phyloP scores from a whole-genome alignment of 208 protist genomes.

The Acanthamoeba sp. region DNA sequence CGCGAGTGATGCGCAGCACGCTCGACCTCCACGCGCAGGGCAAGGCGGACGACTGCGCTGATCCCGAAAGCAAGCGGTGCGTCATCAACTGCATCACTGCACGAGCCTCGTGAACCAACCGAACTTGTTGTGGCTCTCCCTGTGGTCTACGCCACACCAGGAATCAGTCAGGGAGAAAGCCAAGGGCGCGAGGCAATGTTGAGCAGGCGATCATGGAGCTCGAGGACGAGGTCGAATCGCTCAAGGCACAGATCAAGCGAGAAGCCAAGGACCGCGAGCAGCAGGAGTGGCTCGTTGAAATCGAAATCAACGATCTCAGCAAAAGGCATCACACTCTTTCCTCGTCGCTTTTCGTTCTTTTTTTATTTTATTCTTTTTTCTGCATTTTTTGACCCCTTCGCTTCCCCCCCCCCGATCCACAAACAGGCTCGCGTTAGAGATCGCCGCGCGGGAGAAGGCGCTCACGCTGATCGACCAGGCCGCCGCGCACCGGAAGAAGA shows the following conservation, averaged over 20 bases:
- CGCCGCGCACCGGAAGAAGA: background rate
- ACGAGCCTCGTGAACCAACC: background rate
- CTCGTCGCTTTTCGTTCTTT: background rate
- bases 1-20: conserved; percentile 12
- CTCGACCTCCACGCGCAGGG: conserved; percentile 20
- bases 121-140: background rate
- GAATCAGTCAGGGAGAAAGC: conserved; percentile 27
- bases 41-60: background rate
- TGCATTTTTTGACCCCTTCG: background rate
- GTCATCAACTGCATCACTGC: background rate
- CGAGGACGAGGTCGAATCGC: conserved; percentile 31
- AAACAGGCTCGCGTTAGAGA: background rate
- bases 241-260: background rate
- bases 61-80: conserved; percentile 7
- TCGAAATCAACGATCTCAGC: conserved; percentile 37
- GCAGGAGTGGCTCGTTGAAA: conserved; percentile 14
- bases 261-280: conserved; percentile 4
- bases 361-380: background rate
- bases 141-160: too few species aligned
- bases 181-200: conserved; percentile 5
- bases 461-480: background rate
- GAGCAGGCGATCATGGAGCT: conserved; percentile 19
- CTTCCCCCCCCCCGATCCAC: background rate
- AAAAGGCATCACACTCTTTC: background rate
- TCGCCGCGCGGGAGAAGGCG: background rate